These are phyloP conservation scores for Zymoseptoria crescenta DNA, from an alignment of 2,329 filamentous ascomycete species.

Conservation along the genomic window DNA sequence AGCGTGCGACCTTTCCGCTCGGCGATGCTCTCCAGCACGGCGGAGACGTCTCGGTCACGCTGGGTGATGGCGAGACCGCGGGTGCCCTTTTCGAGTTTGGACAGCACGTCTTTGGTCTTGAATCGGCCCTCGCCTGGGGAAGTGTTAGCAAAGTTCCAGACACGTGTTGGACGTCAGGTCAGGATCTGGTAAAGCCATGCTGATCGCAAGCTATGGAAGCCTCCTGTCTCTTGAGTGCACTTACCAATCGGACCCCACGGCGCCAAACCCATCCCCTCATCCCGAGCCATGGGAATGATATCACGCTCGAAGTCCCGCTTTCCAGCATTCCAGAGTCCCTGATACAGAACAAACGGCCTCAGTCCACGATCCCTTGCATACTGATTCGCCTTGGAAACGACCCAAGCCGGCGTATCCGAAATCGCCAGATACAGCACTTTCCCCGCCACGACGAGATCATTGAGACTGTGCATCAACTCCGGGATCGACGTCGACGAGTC, in stretches of 20 bases:
- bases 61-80: neutral
- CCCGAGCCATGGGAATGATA: slow-evolving; percentile 54
- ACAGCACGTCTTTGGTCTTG: slow-evolving; percentile 31
- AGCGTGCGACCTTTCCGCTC: slow-evolving; percentile 41
- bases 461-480: slow-evolving; percentile 62
- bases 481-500: slow-evolving; percentile 39
- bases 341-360: slow-evolving; percentile 61
- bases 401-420: slow-evolving; percentile 62
- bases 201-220: no score
- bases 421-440: slow-evolving; percentile 63
- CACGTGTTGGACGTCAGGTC: no score
- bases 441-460: slow-evolving; percentile 50
- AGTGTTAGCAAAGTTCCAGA: no score
- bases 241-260: slow-evolving; percentile 48
- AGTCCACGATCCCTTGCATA: slow-evolving; percentile 62
- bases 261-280: slow-evolving; percentile 51
- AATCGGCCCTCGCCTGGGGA: slow-evolving; percentile 28
- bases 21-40: slow-evolving; percentile 53
- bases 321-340: slow-evolving; percentile 47
- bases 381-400: slow-evolving; percentile 17
- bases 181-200: no score
- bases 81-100: neutral
- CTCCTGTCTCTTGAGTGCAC: slow-evolving; percentile 2
- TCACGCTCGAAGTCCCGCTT: slow-evolving; percentile 45
- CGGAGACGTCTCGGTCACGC: slow-evolving; percentile 35